Base-by-base conservation (phyloP, 345 rosid genomes). In the Gossypium sturtianum region DNA sequence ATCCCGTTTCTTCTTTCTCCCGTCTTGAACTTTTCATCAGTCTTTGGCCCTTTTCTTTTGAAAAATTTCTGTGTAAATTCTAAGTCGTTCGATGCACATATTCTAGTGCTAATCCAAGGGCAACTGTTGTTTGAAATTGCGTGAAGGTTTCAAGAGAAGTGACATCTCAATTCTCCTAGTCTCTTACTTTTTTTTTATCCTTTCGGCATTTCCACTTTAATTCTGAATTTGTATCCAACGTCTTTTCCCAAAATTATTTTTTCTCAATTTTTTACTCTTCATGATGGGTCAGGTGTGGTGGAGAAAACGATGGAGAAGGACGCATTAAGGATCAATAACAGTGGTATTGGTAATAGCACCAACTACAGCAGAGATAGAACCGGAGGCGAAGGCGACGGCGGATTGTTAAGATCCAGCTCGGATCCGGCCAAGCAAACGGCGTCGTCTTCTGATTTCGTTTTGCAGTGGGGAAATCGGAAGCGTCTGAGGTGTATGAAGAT, bases 391-490 rank as follows among this genome's bases (percentile, higher is more conserved):
- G 45, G 43, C 45, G 84, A 78, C 13, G 82, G 52, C 2, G 77
- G 76, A 10, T 79, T 80, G 72, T 77, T 77, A 41, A 84, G 89
- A 80, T 72, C 83, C 5, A 74, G 77, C 65, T 79, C 87, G 52
- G 79, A 82, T 60, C 82, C 59, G 54, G 66, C 72, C 6, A 70
- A 84, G 70, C 82, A 77, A 68, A 64, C 84, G 71, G 51, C 86
- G 72, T 64, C 86, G 78, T 69, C 93, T 74, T n/a, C 80, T 3
- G 89, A 89, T 76, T 86, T 89, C 44, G 84, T 77, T 23, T 77
- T 86, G 74, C 94, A 88, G 85, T 90, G 94, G 94, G 94, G 94
- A 27, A 88, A 80, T 74, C 86, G 94, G 82, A 90, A 90, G 74
- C 86, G 94, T 12, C 87, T 87, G 9, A 72, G 91, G 87, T 90